Conservation (phyloP, 176 grass and related monocot genomes). For the Aegilops speltoides region DNA sequence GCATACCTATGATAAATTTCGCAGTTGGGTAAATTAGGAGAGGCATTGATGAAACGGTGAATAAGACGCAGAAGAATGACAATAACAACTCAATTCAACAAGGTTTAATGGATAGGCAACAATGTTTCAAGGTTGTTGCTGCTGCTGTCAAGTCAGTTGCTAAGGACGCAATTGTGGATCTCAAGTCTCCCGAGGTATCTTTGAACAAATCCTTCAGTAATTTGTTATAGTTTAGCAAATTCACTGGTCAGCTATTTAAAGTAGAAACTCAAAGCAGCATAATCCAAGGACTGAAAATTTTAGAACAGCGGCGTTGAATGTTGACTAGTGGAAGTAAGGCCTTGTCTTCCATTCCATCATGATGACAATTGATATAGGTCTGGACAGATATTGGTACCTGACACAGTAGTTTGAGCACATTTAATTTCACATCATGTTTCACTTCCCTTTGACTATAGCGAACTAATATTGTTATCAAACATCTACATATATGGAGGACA, state of each 20-base stretch:
- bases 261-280: conserved; percentile 3
- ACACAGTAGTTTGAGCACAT: conserved; percentile 27
- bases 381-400: conserved; percentile 34
- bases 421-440: conserved; percentile 28
- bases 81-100: conserved; percentile 36
- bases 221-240: conserved; percentile 5
- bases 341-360: conserved; percentile 39
- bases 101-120: conserved; percentile 68
- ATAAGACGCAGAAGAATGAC: conserved; percentile 53
- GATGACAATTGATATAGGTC: conserved; percentile 27
- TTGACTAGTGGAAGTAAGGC: conserved; percentile 23
- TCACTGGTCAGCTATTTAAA: background rate
- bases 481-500: background rate
- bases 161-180: conserved; percentile 69
- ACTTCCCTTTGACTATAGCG: background rate
- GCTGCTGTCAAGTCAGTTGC: conserved; percentile 65
- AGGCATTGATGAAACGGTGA: conserved; percentile 72
- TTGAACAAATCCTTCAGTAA: conserved; percentile 15
- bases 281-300: conserved; percentile 16
- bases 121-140: conserved; percentile 87
- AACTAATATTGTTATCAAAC: conserved; percentile 16
- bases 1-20: conserved; percentile 51
- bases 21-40: conserved; percentile 94
- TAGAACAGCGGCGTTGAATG: conserved; percentile 16
- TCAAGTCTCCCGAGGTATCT: conserved; percentile 86